Conservation (phyloP, 371 early-diverging fungal species). For the Actinomortierella wolfii region DNA sequence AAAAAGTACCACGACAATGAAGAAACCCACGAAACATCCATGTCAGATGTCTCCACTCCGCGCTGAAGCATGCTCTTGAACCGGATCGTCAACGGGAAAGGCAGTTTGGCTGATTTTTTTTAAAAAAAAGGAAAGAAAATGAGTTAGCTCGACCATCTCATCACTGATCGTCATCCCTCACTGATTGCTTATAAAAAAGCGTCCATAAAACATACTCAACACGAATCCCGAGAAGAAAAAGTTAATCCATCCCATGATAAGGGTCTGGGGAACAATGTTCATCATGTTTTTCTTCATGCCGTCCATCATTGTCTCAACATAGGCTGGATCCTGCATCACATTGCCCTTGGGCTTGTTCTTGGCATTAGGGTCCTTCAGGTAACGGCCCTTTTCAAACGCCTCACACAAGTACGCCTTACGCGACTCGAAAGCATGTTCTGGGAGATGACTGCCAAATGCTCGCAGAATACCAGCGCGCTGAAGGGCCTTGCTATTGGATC, state of each 20-base stretch:
- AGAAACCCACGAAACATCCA: slow-evolving; percentile 98
- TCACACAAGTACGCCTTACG: slow-evolving; percentile 74
- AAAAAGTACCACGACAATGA: slow-evolving; percentile 98
- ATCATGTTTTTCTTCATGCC: slow-evolving; percentile 96
- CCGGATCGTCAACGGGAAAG: slow-evolving; percentile 94
- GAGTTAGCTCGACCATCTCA: too few species aligned
- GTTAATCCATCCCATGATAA: slow-evolving; percentile 98
- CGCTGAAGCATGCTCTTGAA: slow-evolving; percentile 98
- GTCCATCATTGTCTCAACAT: slow-evolving; percentile 96
- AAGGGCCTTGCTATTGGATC: slow-evolving; percentile 65
- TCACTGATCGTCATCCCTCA: background rate
- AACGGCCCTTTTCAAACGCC: slow-evolving; percentile 83
- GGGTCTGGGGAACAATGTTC: slow-evolving; percentile 95
- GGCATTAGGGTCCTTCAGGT: slow-evolving; percentile 75
- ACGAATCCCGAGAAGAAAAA: slow-evolving; percentile 98
- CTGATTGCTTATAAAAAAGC: background rate
- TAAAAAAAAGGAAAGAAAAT: slow-evolving; percentile 3
- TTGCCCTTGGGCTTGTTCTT: slow-evolving; percentile 69
- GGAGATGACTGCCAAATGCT: slow-evolving; percentile 69
- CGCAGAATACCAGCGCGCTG: slow-evolving; percentile 75
- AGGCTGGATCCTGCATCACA: slow-evolving; percentile 90
- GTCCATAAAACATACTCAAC: slow-evolving; percentile 67
- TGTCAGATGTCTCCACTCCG: slow-evolving; percentile 93
- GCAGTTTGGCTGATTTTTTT: slow-evolving; percentile 76
- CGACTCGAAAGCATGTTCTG: slow-evolving; percentile 69